These are phyloP conservation scores for Pythium rhizo-oryzae DNA, from an alignment of 352 stramenopile species.

Conservation along the genomic window DNA sequence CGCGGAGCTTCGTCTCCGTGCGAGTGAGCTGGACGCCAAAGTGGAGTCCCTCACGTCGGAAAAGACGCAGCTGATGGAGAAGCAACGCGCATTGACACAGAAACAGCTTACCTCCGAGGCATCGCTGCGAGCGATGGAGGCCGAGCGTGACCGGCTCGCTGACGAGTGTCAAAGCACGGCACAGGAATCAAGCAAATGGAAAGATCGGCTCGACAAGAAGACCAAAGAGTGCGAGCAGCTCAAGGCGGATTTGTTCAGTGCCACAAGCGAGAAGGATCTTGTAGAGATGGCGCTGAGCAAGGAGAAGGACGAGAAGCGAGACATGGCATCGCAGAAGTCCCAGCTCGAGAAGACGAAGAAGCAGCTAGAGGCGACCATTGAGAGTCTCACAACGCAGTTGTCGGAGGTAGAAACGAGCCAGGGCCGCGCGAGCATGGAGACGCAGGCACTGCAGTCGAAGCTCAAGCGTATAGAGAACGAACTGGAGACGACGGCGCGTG, in stretches of 20 bases:
- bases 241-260: slow-evolving; percentile 18
- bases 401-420: slow-evolving; percentile 31
- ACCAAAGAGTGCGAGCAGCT: slow-evolving; percentile 38
- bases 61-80: slow-evolving; percentile 41
- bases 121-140: slow-evolving; percentile 2
- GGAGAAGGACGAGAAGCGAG: slow-evolving; percentile 36
- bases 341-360: slow-evolving; percentile 34
- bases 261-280: slow-evolving; percentile 38
- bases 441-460: slow-evolving; percentile 37
- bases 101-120: slow-evolving; percentile 29
- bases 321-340: slow-evolving; percentile 19
- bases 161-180: slow-evolving; percentile 25
- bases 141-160: slow-evolving; percentile 27
- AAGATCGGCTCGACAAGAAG: slow-evolving; percentile 38
- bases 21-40: slow-evolving; percentile 34
- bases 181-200: slow-evolving; percentile 37
- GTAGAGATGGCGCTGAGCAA: slow-evolving; percentile 29
- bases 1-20: slow-evolving; percentile 25
- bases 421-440: slow-evolving; percentile 24
- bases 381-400: slow-evolving; percentile 26
- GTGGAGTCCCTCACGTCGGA: slow-evolving; percentile 30
- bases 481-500: slow-evolving; percentile 22
- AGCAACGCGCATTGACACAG: slow-evolving; percentile 30
- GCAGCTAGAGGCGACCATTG: slow-evolving; percentile 31
- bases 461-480: slow-evolving; percentile 41